Evolutionary conservation across 2,329 filamentous ascomycete genomes (phyloP), one percentile per base, ranked within the genome.

Genomic region (Aspergillus latus): DNA sequence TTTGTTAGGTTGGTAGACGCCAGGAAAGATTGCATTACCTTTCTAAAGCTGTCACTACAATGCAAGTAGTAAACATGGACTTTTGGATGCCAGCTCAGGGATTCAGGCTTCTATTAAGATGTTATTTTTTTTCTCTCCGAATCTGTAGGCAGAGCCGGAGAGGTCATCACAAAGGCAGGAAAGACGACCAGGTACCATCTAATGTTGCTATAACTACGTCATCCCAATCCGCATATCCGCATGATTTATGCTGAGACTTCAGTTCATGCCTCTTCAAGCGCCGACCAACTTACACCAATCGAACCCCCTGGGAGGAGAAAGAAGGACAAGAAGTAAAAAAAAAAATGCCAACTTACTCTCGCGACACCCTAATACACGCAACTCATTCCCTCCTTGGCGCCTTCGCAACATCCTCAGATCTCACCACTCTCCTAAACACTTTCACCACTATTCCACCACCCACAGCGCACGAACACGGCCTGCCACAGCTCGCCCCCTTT

Each of bases 391-490:
- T 75, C 63, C 66, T 70, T 45, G 44, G 56, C 5, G 67, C 71
- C 55, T 70, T 76, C 37, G 64, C 72, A 40, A 55, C 63, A 36
- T 16, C 15, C 16, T 52, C 64, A 13, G 49, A 67, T 10, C 58
- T 66, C 30, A 30, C 64, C 21, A 54, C 61, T 7, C 64, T 74
- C 52, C 66, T 75, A 47, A 59, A 68, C 48, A 65, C 71, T 56
- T 76, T 75, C 66, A 75, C 72, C 13, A 63, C 62, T 1, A 30
- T 55, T 9, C 66, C 69, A 2, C n/a, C 50, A 49, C 21, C 68
- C 65, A 0, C 52, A 63, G 34, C 66, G 43, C 63, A 74, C 57
- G 76, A 78, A 60, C 71, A 77, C 62, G 76, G 76, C n/a, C 70
- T 74, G 28, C 62, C 66, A 1, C 49, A 64, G n/a, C 65, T 76